Conservation (phyloP, 2,329 filamentous ascomycete species). For the Chrysoporthe puriensis region DNA sequence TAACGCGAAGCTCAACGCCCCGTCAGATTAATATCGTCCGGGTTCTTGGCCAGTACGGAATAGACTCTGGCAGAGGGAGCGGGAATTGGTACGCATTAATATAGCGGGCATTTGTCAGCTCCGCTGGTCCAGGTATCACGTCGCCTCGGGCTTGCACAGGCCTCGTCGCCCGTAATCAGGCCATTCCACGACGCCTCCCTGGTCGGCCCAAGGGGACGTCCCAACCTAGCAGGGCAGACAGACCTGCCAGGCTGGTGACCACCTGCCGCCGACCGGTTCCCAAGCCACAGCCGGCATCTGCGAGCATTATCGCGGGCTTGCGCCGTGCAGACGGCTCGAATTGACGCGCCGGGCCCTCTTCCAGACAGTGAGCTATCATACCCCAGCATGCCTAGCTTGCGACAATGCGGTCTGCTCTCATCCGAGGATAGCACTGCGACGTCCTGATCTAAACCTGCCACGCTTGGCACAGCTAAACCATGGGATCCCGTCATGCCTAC, state of each 20-base stretch:
- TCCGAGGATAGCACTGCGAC: slow-evolving; percentile 22
- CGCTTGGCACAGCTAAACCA: slow-evolving; percentile 12
- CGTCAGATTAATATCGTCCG: not conserved
- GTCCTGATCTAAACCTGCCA: slow-evolving; percentile 11
- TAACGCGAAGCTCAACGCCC: slow-evolving; percentile 20
- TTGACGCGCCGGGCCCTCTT: not conserved
- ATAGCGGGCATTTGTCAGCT: not conserved
- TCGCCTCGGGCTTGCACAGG: slow-evolving; percentile 4
- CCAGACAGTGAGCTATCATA: not conserved
- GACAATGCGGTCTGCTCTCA: slow-evolving; percentile 18
- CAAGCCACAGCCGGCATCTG: too few species aligned
- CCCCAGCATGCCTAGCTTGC: slow-evolving; percentile 6
- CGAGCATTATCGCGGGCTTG: not conserved
- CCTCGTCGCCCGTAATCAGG: slow-evolving; percentile 10
- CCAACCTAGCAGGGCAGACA: not conserved
- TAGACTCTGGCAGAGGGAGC: not conserved
- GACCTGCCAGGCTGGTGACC: not conserved
- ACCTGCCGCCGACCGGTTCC: too few species aligned
- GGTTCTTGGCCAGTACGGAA: not conserved
- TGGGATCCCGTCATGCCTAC: not conserved
- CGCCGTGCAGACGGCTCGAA: slow-evolving; percentile 7
- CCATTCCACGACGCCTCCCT: slow-evolving; percentile 1
- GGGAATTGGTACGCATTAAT: not conserved
- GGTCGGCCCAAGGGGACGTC: not conserved
- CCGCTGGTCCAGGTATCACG: not conserved